phyloP scores from a whole-genome alignment of 305 asterid genomes.

The Caryopteris hybrid region DNA sequence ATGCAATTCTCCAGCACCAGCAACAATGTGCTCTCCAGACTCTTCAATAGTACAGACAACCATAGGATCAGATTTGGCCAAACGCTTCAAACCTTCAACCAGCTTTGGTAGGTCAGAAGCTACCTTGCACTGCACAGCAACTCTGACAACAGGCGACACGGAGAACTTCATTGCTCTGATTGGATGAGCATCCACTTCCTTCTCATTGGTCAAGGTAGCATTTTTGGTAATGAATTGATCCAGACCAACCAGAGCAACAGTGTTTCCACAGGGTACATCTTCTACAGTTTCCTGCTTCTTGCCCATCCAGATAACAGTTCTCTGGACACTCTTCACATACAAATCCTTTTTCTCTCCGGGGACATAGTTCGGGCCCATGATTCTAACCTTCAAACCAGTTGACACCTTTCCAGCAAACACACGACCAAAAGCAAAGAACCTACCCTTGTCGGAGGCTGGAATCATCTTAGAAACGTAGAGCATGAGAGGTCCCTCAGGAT shows the following conservation, averaged over 20 bases:
- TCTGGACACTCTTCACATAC: slow-evolving; percentile 45
- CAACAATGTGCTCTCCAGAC: slow-evolving; percentile 67
- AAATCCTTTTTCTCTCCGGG: slow-evolving; percentile 52
- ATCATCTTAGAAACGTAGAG: slow-evolving; percentile 78
- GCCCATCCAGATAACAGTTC: slow-evolving; percentile 58
- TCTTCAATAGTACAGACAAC: slow-evolving; percentile 41
- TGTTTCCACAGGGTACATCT: slow-evolving; percentile 43
- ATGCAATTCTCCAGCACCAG: slow-evolving; percentile 68
- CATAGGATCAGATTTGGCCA: slow-evolving; percentile 48
- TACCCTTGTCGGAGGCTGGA: slow-evolving; percentile 84
- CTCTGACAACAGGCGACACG: slow-evolving; percentile 41
- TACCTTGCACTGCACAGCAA: slow-evolving; percentile 62
- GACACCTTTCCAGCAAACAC: slow-evolving; percentile 41
- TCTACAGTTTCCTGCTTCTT: slow-evolving; percentile 50
- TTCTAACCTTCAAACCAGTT: slow-evolving; percentile 51
- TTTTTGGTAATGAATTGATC: slow-evolving; percentile 48
- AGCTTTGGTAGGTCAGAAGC: slow-evolving; percentile 57
- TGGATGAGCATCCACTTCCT: slow-evolving; percentile 49
- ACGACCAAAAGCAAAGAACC: slow-evolving; percentile 59
- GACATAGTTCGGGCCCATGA: slow-evolving; percentile 47
- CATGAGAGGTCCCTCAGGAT: slow-evolving; percentile 80
- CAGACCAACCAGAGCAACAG: slow-evolving; percentile 42
- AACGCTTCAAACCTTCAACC: slow-evolving; percentile 47
- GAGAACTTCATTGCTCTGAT: slow-evolving; percentile 48
- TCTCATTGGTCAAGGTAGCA: slow-evolving; percentile 44